Evolutionary conservation across 2,329 filamentous ascomycete genomes (phyloP), one percentile per base, ranked within the genome.

Genomic region (Fusarium neocosmosporiellum): DNA sequence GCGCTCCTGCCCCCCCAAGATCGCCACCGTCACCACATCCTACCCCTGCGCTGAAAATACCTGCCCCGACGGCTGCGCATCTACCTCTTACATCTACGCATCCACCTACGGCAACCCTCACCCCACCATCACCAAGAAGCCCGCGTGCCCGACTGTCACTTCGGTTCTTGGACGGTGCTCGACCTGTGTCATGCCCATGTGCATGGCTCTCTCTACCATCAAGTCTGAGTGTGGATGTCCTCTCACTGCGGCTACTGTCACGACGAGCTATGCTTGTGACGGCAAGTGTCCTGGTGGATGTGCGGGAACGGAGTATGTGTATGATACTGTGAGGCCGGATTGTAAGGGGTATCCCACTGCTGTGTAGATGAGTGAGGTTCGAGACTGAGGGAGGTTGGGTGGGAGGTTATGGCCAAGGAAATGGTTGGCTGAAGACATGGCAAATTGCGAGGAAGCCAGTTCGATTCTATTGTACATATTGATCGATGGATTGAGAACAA

Each of bases 101-200:
- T 75, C 75, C 18, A 50, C 62, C 6, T 75, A 70, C 34, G 66
- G 69, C 13, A 54, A 59, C n/a, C 36, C 64, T 7, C 63, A 41
- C 16, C 63, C 59, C 13, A 68, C 70, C 7, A 54, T 63, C 3
- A 67, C 68, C 5, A 63, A 55, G 18, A 59, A 64, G 18, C 55
- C 70, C 4, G 48, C 46, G 2, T 83, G 82, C n/a, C 82, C 82
- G 22, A 82, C 81, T 11, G 78, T 82, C 7, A 82, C 80, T 1
- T 60, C 74, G 9, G 80, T 78, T 8, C 46, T 67, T 5, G 76
- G 78, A 10, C 64, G 77, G n/a, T 84, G 82, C 74, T 77, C 78
- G 14, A 82, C 80, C 1, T 84, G 82, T 66, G 53, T 77, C 1
- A 67, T 77, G 24, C 79, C 78, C 13, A 57, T 75, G 61, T 83